Base-by-base conservation (phyloP, 1,284 basidiomycete species). In the Papiliotrema laurentii region DNA sequence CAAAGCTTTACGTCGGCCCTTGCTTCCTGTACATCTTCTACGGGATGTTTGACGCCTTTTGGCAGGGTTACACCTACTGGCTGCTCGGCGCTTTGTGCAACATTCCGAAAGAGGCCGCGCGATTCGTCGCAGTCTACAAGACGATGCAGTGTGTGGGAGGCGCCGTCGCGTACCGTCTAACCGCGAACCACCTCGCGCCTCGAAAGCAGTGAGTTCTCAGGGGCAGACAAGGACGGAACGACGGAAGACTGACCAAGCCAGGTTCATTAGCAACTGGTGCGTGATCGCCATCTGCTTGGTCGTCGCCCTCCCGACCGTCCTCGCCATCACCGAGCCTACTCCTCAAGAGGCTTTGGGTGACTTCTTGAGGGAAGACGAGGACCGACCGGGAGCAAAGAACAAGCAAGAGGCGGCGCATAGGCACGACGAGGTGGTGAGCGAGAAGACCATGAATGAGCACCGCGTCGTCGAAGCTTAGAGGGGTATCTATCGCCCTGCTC, bases 11-110 rank as follows among this genome's bases (percentile, higher is more conserved):
- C 45, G 63, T 55, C 4, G 56, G 61, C 3, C 49, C 53, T 4
- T 50, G 49, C 9, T 41, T 58, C 19, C 59, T 72, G 4, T 69
- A 69, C 55, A 54, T 67, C 34, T 60, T 61, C 45, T 63, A 66
- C 53, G 69, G 69, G 10, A 49, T 61, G 39, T 53, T 62, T 49
- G 69, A 72, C 37, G 58, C 69, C 1, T 49, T 65, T 24, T 71
- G 66, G 61, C 68, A 71, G 66, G 57, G 37, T 41, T 30, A 35
- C 14, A 9, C 1, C 26, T 69, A 65, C 53, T 60, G 58, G 63
- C 43, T 61, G 31, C 58, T 63, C 36, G 59, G 61, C 18, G 52
- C 58, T 13, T 44, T 58, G 10, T 60, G 56, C 46, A 52, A 50
- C 41, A 54, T 52, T 10, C 56, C 59, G 26, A 51, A 54, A 25